These are phyloP conservation scores for Sanguinoderma infundibulare DNA, from an alignment of 1,284 basidiomycete genomes.

Conservation along the genomic window DNA sequence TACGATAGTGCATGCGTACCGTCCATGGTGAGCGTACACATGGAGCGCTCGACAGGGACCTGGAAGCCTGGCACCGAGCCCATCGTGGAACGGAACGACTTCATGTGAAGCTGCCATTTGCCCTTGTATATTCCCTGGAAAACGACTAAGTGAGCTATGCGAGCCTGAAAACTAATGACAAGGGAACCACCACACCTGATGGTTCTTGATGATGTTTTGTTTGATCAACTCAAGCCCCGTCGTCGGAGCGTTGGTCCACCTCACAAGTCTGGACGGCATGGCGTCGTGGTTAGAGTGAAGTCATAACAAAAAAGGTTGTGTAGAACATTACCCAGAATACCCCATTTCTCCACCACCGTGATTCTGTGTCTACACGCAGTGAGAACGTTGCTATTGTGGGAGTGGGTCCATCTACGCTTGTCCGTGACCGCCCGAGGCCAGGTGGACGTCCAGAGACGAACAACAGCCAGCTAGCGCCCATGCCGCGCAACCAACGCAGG, in stretches of 20 bases:
- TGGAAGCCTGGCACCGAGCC: conserved; percentile 54
- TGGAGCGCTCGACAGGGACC: conserved; percentile 62
- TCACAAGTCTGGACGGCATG: conserved; percentile 55
- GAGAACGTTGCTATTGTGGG: not conserved
- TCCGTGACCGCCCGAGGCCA: not conserved
- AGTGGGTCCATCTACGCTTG: not conserved
- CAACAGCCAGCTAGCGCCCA: not conserved
- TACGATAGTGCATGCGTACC: conserved; percentile 29
- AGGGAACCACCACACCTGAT: conserved; percentile 62
- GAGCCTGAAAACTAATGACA: not conserved
- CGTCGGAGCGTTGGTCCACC: conserved; percentile 80
- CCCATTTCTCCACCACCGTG: conserved; percentile 12
- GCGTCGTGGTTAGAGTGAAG: conserved; percentile 13
- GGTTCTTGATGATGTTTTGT: conserved; percentile 71
- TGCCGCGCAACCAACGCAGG: not conserved
- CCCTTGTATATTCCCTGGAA: conserved; percentile 58
- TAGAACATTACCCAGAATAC: conserved; percentile 20
- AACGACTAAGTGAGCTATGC: conserved; percentile 9
- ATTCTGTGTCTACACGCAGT: not conserved
- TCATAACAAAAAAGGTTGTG: not conserved
- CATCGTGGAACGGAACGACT: conserved; percentile 73
- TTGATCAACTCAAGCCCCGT: conserved; percentile 67
- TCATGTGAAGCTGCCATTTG: conserved; percentile 70
- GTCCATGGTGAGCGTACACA: conserved; percentile 76
- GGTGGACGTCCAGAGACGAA: not conserved